Evolutionary conservation across 805 yeast species (phyloP).

Genomic region (Ogataea corticis): DNA sequence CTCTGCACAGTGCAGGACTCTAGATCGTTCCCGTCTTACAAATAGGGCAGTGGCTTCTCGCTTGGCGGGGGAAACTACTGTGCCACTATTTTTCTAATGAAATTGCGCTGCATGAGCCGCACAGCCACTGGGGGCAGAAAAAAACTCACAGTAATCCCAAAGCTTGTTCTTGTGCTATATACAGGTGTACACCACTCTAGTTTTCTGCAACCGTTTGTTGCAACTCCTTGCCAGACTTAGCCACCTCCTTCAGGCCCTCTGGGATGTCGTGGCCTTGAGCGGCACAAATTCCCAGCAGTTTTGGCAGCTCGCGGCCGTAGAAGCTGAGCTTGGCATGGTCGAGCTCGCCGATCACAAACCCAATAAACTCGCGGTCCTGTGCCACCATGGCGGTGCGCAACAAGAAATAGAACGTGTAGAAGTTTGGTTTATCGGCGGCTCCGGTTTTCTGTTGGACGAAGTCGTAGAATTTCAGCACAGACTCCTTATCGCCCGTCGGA

Average conservation of each 20-base stretch:
- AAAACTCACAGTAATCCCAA: too few relatives aligned
- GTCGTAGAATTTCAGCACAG: conserved; percentile 43
- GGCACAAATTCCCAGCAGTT: conserved; percentile 28
- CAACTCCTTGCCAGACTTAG: not conserved
- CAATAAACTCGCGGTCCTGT: conserved; percentile 35
- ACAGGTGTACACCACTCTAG: too few relatives aligned
- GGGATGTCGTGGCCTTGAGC: conserved; percentile 25
- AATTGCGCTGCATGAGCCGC: too few relatives aligned
- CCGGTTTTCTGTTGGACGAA: conserved; percentile 31
- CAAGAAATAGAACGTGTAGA: conserved; percentile 50
- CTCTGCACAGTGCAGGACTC: too few relatives aligned
- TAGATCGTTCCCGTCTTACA: too few relatives aligned
- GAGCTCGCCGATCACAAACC: conserved; percentile 41
- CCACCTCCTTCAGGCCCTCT: conserved; percentile 9
- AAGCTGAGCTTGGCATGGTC: conserved; percentile 29
- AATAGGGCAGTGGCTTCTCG: too few relatives aligned
- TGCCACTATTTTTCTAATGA: too few relatives aligned
- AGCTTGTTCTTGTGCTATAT: too few relatives aligned
- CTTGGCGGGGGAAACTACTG: too few relatives aligned
- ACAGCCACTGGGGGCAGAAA: too few relatives aligned
- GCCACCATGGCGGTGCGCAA: conserved; percentile 39
- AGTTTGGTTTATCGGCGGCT: conserved; percentile 41
- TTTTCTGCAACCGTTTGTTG: not conserved
- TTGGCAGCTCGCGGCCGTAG: conserved; percentile 44
- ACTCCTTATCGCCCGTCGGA: conserved; percentile 30